These are phyloP conservation scores for Rhynchospora pubera DNA, from an alignment of 176 grass and related monocot genomes.

Conservation along the genomic window DNA sequence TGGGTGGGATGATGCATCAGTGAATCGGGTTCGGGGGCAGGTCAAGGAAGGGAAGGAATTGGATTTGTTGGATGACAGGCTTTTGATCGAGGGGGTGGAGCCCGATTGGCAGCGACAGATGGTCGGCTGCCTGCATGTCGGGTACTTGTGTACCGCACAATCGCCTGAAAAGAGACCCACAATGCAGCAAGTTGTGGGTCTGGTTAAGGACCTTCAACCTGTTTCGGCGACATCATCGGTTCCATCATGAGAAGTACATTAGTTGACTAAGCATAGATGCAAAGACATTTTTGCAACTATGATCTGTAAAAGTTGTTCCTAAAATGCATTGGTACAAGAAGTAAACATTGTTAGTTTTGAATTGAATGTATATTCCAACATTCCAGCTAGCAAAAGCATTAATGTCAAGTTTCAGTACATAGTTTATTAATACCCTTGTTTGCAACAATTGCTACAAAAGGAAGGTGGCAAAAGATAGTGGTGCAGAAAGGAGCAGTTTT, in stretches of 20 bases:
- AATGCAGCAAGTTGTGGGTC: slow-evolving; percentile 82
- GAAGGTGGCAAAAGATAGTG: slow-evolving; percentile 20
- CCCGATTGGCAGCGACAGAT: slow-evolving; percentile 35
- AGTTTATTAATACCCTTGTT: background rate
- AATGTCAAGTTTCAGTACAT: background rate
- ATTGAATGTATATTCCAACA: background rate
- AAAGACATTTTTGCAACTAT: slow-evolving; percentile 3
- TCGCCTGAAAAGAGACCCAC: slow-evolving; percentile 58
- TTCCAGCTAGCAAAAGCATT: slow-evolving; percentile 2
- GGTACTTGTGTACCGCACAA: slow-evolving; percentile 56
- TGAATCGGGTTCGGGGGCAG: slow-evolving; percentile 45
- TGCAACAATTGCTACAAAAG: slow-evolving; percentile 13
- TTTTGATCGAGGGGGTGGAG: slow-evolving; percentile 28
- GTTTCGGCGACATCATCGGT: background rate
- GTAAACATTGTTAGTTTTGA: slow-evolving; percentile 6
- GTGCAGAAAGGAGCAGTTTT: slow-evolving; percentile 18
- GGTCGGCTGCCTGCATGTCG: slow-evolving; percentile 55
- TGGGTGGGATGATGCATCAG: slow-evolving; percentile 44
- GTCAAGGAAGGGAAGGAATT: slow-evolving; percentile 41
- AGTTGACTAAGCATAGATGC: background rate
- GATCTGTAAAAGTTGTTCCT: background rate
- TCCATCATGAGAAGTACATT: background rate
- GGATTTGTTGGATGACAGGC: slow-evolving; percentile 48
- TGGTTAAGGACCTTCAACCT: slow-evolving; percentile 66
- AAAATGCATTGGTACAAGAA: background rate